Percentiles rank a stretch among this genome's conserved stretches.
Evolutionary conservation across 805 yeast genomes (phyloP).

Genomic region (Zygoascus flipseniorum): DNA sequence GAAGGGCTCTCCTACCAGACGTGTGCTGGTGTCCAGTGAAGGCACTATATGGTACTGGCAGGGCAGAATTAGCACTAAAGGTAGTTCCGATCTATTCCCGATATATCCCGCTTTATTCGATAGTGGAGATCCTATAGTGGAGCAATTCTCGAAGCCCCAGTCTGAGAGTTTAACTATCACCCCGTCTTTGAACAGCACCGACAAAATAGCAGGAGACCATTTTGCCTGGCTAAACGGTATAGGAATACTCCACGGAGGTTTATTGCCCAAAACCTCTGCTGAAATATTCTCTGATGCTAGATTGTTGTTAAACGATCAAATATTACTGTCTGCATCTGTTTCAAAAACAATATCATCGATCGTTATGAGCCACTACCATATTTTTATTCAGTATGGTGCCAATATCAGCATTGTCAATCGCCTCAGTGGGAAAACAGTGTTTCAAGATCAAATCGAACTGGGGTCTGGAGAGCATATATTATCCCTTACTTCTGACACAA

Average conservation of each 20-base stretch:
- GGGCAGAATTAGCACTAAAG: slow-evolving; percentile 14
- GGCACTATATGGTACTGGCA: slow-evolving; percentile 22
- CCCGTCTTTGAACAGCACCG: slow-evolving; percentile 6
- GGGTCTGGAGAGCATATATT: slow-evolving; percentile 30
- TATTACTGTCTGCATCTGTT: slow-evolving; percentile 21
- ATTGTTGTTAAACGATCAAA: slow-evolving; percentile 33
- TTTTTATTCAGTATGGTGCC: slow-evolving; percentile 38
- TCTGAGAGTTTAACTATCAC: slow-evolving; percentile 14
- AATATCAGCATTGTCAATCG: slow-evolving; percentile 42
- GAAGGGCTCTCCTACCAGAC: slow-evolving; percentile 3
- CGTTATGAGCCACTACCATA: slow-evolving; percentile 46
- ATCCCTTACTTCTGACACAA: slow-evolving; percentile 44
- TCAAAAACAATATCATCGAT: slow-evolving; percentile 30
- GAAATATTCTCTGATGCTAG: slow-evolving; percentile 30
- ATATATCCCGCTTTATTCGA: slow-evolving; percentile 24
- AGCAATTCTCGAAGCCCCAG: slow-evolving; percentile 15
- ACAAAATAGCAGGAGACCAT: slow-evolving; percentile 5
- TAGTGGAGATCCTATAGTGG: slow-evolving; percentile 14
- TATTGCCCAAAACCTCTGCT: slow-evolving; percentile 13
- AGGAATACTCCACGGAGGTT: slow-evolving; percentile 39
- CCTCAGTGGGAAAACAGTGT: slow-evolving; percentile 41
- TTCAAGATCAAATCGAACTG: slow-evolving; percentile 33
- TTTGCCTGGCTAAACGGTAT: slow-evolving; percentile 43
- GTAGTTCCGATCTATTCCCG: slow-evolving; percentile 23
- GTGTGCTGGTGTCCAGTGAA: slow-evolving; percentile 14